Evolutionary conservation across 805 yeast genomes (phyloP).

Genomic region (Lachancea lanzarotensis): DNA sequence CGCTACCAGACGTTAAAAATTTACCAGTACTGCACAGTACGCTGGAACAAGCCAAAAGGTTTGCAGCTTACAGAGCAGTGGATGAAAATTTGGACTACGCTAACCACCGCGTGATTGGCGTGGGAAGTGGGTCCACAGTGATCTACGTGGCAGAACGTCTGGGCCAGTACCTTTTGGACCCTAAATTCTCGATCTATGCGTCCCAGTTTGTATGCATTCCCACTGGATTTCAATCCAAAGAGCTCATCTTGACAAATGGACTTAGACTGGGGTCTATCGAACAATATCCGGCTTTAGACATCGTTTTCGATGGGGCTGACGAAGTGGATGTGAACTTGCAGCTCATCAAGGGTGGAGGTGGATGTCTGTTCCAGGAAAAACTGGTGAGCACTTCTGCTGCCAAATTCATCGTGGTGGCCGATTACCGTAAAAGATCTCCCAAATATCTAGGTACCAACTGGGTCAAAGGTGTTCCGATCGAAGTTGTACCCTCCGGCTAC

Average conservation of each 20-base stretch:
- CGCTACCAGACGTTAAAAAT: constrained; percentile 17
- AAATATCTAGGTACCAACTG: constrained; percentile 66
- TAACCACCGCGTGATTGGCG: constrained; percentile 70
- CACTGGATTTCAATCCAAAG: constrained; percentile 93
- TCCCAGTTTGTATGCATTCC: constrained; percentile 72
- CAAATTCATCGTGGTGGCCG: constrained; percentile 84
- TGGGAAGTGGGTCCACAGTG: constrained; percentile 96
- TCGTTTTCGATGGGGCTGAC: constrained; percentile 98
- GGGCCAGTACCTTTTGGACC: constrained; percentile 43
- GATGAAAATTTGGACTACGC: constrained; percentile 56
- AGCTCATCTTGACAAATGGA: constrained; percentile 75
- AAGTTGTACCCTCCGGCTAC: constrained; percentile 84
- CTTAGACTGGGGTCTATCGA: constrained; percentile 74
- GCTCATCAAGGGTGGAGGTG: constrained; percentile 98
- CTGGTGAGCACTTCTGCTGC: constrained; percentile 77
- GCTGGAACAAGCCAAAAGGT: constrained; percentile 78
- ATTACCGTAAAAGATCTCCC: constrained; percentile 74
- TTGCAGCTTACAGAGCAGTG: constrained; percentile 88
- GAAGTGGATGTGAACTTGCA: constrained; percentile 79
- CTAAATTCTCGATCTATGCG: constrained; percentile 32
- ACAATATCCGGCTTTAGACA: constrained; percentile 73
- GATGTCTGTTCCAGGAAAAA: constrained; percentile 94
- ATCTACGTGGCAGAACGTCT: constrained; percentile 94
- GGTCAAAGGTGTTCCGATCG: constrained; percentile 92
- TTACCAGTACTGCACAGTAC: constrained; percentile 32